A percentile compares a stretch with the other conserved stretches of the same genome.
Evolutionary conservation across 768 basidiomycete genomes (phyloP).

Genomic region (Leucosporidium yakuticum): DNA sequence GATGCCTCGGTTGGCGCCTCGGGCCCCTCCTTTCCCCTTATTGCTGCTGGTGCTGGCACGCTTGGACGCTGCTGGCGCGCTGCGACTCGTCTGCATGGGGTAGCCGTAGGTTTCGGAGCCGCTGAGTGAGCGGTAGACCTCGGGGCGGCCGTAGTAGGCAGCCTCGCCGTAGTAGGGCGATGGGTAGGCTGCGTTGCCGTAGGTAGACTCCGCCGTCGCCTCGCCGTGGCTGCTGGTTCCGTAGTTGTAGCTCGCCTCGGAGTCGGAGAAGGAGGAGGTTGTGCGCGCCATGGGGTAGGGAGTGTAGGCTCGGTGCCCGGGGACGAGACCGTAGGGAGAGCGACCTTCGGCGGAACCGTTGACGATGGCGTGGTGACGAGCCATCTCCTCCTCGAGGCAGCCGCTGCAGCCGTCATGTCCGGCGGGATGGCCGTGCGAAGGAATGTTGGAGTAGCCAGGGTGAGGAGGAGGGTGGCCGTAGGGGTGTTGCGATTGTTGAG

Average conservation of each 20-base stretch:
- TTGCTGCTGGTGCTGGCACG: background rate
- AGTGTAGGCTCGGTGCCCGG: constrained; percentile 5
- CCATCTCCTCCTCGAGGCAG: background rate
- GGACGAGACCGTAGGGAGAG: background rate
- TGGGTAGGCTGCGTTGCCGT: constrained; percentile 8
- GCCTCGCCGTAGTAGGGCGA: constrained; percentile 2
- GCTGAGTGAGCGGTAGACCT: background rate
- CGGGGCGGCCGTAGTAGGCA: background rate
- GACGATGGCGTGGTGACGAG: background rate
- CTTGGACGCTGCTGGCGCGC: background rate
- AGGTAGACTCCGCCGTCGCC: too few species aligned
- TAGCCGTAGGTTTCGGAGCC: background rate
- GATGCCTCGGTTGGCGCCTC: background rate
- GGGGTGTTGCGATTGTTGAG: background rate
- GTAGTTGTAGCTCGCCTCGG: background rate
- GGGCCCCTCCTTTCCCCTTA: background rate
- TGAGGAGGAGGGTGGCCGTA: background rate
- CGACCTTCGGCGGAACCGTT: background rate
- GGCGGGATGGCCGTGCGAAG: background rate
- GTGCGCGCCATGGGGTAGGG: constrained; percentile 11
- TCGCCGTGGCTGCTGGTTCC: too few species aligned
- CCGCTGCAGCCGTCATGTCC: background rate
- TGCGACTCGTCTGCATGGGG: constrained; percentile 1
- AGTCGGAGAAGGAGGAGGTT: background rate
- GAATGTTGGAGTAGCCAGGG: background rate